Evolutionary conservation across 1,139 yeast genomes (phyloP), one percentile per base, ranked within the genome.

Genomic region (Debaryomycetaceae sp.): DNA sequence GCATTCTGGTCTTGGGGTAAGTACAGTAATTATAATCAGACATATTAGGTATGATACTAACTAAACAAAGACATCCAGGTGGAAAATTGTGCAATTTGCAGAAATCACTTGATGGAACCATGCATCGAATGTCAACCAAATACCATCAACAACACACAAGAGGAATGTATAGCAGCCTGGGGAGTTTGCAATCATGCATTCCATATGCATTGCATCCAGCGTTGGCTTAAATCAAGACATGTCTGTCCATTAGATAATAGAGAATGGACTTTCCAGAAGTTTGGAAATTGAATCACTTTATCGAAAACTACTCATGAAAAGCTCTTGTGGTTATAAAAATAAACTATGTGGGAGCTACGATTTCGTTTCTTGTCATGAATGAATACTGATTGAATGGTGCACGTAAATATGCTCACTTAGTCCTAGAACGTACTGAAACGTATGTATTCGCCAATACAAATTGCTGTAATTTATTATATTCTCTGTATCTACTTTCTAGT

Each of bases 1-100:
- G 98, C 98, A 14, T 89, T 92, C 58, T 94, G 99, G 99, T 89
- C 97, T 1, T 94, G 98, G 98, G 98, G 81, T 74, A 73, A 57
- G 76, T 73, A 56, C 44, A 9, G 13, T 15, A 16, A 14, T 16
- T 8, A 15, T 11, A 8, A 15, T 14, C 9, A 14, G 17, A 15
- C 14, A 17, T 17, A 26, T 19, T 16, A 16, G 26, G 22, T 26
- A 4, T 7, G n/a, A 19, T 57, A 58, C 68, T 61, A 62, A 62
- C 65, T 37, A 9, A 14, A 30, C 17, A 35, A 41, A 60, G 81
- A 88, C 64, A 87, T 89, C 45, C 94, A 83, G 38, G 95, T 92
- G 44, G 98, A 94, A 52, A 89, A 88, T 42, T 94, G 99, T 71
- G 98, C 99, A 34, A 94, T 94, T 61, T 94, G 99, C 74, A 79